A percentile compares a stretch with the other conserved stretches of the same genome.
phyloP scores from a whole-genome alignment of 768 basidiomycete genomes.

The Punctularia strigosozonata region DNA sequence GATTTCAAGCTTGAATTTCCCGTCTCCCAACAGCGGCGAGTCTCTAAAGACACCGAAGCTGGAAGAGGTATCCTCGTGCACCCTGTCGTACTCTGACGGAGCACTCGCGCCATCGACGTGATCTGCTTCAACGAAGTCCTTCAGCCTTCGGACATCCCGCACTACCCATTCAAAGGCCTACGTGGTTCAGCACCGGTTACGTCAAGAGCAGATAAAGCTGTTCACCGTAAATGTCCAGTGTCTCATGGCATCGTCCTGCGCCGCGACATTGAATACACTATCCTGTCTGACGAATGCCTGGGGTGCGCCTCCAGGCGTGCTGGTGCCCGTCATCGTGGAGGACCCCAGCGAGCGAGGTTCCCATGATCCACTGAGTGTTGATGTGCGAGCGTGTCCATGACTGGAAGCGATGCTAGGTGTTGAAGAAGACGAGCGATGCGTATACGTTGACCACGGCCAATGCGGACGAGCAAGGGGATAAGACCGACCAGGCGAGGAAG shows the following conservation, averaged over 20 bases:
- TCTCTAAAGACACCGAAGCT: slow-evolving; percentile 57
- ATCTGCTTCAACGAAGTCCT: slow-evolving; percentile 33
- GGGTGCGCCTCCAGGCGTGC: slow-evolving; percentile 1
- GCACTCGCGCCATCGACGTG: slow-evolving; percentile 17
- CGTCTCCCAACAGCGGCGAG: slow-evolving; percentile 56
- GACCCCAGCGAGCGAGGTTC: slow-evolving; percentile 14
- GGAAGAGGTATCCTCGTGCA: slow-evolving; percentile 29
- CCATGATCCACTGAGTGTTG: slow-evolving; percentile 12
- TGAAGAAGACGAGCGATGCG: slow-evolving; percentile 20
- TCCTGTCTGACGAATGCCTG: not conserved
- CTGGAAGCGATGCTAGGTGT: slow-evolving; percentile 18
- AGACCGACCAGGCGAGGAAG: slow-evolving; percentile 33
- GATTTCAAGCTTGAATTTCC: slow-evolving; percentile 63
- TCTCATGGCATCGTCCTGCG: slow-evolving; percentile 36
- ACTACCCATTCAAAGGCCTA: slow-evolving; percentile 74
- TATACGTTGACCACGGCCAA: slow-evolving; percentile 43
- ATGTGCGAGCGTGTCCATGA: slow-evolving; percentile 7
- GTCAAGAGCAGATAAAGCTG: not conserved
- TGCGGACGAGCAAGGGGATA: slow-evolving; percentile 41
- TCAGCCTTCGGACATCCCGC: slow-evolving; percentile 41
- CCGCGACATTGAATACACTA: slow-evolving; percentile 10
- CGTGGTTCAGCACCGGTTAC: not conserved
- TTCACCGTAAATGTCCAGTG: slow-evolving; percentile 52
- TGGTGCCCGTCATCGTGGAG: slow-evolving; percentile 5
- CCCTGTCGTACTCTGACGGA: too few species aligned